These are phyloP conservation scores for Colletotrichum kahawae DNA, from an alignment of 2,329 filamentous ascomycete genomes.

Conservation along the genomic window DNA sequence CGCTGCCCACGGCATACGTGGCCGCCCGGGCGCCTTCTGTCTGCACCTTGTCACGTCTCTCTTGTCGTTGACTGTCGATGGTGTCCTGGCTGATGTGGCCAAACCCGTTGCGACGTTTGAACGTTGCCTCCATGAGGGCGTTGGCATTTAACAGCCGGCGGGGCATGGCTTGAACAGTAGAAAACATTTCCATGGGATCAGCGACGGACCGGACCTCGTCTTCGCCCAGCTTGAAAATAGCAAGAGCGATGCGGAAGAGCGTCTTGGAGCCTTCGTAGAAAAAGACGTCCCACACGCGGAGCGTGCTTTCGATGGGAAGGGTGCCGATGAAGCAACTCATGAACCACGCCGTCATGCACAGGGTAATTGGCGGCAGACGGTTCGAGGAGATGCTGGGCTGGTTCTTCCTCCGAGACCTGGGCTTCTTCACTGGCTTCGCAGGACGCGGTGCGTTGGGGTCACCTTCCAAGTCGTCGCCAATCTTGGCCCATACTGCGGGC, in stretches of 20 bases:
- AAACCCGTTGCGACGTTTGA: constrained; percentile 80
- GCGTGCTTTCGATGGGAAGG: constrained; percentile 86
- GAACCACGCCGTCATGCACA: constrained; percentile 96
- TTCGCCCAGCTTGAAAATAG: constrained; percentile 90
- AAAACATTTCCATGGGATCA: constrained; percentile 95
- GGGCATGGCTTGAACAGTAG: constrained; percentile 88
- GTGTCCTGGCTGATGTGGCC: constrained; percentile 81
- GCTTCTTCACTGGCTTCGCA: constrained; percentile 26
- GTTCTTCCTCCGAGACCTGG: constrained; percentile 44
- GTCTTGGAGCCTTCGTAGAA: constrained; percentile 96
- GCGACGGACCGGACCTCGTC: constrained; percentile 76
- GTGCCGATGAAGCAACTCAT: constrained; percentile 97
- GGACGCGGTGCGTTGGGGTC: constrained; percentile 40
- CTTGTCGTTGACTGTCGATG: constrained; percentile 77
- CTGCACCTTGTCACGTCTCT: constrained; percentile 64
- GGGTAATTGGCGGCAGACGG: constrained; percentile 84
- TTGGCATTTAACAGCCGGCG: constrained; percentile 84
- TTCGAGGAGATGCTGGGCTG: constrained; percentile 45
- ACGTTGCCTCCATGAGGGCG: constrained; percentile 80
- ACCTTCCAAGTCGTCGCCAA: constrained; percentile 76
- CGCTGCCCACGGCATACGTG: constrained; percentile 28
- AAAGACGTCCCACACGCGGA: constrained; percentile 94
- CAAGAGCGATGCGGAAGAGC: constrained; percentile 87
- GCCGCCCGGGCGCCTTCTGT: constrained; percentile 38
- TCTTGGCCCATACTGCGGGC: constrained; percentile 85